A percentile compares a stretch with the other conserved stretches of the same genome.
Conservation (phyloP, 1,284 basidiomycete species). For the Fomitopsis schrenkii region DNA sequence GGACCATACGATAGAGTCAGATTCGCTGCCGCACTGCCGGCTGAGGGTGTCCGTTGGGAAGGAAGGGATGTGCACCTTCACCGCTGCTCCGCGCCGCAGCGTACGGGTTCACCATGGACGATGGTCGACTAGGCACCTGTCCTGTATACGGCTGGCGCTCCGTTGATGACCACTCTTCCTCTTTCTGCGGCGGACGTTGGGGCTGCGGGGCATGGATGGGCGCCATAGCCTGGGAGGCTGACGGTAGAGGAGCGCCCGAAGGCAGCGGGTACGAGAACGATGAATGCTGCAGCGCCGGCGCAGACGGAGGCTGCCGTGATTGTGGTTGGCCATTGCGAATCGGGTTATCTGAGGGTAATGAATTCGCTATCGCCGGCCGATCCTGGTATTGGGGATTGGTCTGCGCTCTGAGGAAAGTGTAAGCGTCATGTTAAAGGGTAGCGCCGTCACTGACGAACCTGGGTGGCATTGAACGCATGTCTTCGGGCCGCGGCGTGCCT, state of each 20-base stretch:
- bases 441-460: conserved; percentile 15
- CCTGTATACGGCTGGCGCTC: conserved; percentile 22
- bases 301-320: conserved; percentile 34
- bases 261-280: conserved; percentile 40
- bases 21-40: conserved; percentile 49
- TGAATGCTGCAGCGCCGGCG: conserved; percentile 36
- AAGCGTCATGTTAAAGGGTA: conserved; percentile 1
- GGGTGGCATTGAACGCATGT: conserved; percentile 26
- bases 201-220: conserved; percentile 40
- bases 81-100: conserved; percentile 43
- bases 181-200: conserved; percentile 32
- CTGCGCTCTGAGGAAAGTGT: conserved; percentile 17
- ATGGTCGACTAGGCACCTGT: conserved; percentile 29
- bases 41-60: conserved; percentile 40
- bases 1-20: conserved; percentile 19
- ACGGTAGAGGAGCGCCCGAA: conserved; percentile 30
- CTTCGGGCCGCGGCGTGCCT: conserved; percentile 23
- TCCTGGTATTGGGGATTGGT: conserved; percentile 31
- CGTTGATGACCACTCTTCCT: conserved; percentile 46
- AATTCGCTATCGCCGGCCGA: conserved; percentile 28
- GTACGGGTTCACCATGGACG: conserved; percentile 42
- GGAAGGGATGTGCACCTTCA: conserved; percentile 40
- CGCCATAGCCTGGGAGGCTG: conserved; percentile 37
- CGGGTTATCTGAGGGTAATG: conserved; percentile 34
- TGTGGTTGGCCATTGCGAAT: conserved; percentile 36